A percentile compares a stretch with the other conserved stretches of the same genome.
phyloP scores from a whole-genome alignment of 73 alveolate species.

The Effrenium voratum region DNA sequence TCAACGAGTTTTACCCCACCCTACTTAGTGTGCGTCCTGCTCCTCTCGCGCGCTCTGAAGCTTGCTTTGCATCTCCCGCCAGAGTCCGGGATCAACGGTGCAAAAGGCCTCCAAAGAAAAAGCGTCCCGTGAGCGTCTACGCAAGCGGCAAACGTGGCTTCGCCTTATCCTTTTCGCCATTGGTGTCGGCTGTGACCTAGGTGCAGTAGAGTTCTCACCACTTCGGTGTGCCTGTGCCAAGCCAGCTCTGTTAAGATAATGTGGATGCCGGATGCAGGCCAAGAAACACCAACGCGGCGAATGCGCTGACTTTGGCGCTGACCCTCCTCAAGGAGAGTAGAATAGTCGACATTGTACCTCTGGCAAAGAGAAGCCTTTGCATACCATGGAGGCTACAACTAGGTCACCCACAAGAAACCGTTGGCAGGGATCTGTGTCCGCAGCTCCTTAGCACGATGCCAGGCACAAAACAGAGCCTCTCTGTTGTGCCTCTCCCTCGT shows the following conservation, averaged over 20 bases:
- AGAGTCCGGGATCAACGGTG: conserved; percentile 66
- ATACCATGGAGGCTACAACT: neutral
- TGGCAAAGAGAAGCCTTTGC: neutral
- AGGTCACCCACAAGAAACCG: no score
- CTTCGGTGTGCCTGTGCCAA: no score
- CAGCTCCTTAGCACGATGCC: no score
- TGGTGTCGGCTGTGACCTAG: conserved; percentile 29
- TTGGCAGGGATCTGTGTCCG: no score
- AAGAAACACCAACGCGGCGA: conserved; percentile 67
- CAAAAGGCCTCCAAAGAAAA: conserved; percentile 54
- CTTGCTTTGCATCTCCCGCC: conserved; percentile 74
- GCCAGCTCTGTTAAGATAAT: no score
- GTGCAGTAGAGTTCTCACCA: neutral
- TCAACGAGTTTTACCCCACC: no score
- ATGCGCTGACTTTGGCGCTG: conserved; percentile 92
- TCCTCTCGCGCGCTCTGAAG: conserved; percentile 38
- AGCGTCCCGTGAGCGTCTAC: neutral
- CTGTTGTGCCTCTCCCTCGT: no score
- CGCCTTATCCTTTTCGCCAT: conserved; percentile 2
- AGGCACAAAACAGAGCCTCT: no score
- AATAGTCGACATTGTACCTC: conserved; percentile 78
- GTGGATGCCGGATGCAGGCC: neutral
- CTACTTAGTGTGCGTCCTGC: conserved; percentile 9
- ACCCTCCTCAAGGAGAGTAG: conserved; percentile 71
- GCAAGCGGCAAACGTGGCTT: neutral